These are phyloP conservation scores for Lasiosphaeris hirsuta DNA, from an alignment of 495 filamentous ascomycete species.

Conservation along the genomic window DNA sequence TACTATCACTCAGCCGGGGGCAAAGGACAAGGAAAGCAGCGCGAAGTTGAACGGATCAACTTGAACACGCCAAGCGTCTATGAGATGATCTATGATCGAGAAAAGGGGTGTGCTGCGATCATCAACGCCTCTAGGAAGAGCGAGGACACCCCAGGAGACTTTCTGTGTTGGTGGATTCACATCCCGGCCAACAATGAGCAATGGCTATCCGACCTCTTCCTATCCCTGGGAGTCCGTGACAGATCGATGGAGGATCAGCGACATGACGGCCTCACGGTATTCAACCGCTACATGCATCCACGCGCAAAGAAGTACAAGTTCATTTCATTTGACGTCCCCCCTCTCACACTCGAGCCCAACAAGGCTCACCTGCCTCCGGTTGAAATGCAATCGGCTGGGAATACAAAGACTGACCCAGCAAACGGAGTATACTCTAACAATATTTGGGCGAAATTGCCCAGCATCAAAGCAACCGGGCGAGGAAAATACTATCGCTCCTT, in stretches of 20 bases:
- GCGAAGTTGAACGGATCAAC: constrained; percentile 8
- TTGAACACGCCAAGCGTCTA: constrained; percentile 13
- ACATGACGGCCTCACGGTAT: constrained; percentile 8
- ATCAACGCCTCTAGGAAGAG: not conserved
- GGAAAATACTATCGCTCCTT: constrained; percentile 6
- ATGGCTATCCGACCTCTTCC: constrained; percentile 16
- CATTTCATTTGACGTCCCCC: not conserved
- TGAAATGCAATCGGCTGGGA: too few relatives aligned
- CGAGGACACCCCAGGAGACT: constrained; percentile 4
- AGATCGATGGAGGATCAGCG: constrained; percentile 10
- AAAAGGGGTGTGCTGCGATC: constrained; percentile 7
- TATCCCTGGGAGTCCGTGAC: constrained; percentile 14
- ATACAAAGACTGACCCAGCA: too few relatives aligned
- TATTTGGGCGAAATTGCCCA: not conserved
- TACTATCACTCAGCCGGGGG: constrained; percentile 10
- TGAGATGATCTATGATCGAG: constrained; percentile 12
- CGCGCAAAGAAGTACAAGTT: constrained; percentile 13
- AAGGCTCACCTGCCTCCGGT: too few relatives aligned
- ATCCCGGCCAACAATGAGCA: constrained; percentile 17
- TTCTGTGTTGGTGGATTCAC: constrained; percentile 16
- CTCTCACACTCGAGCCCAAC: not conserved
- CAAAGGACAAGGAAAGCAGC: not conserved
- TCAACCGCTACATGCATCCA: constrained; percentile 16
- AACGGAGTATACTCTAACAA: too few relatives aligned
- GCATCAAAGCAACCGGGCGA: not conserved